These are phyloP conservation scores for Globisporangium megalacanthum DNA, from an alignment of 352 stramenopile genomes.

Conservation along the genomic window DNA sequence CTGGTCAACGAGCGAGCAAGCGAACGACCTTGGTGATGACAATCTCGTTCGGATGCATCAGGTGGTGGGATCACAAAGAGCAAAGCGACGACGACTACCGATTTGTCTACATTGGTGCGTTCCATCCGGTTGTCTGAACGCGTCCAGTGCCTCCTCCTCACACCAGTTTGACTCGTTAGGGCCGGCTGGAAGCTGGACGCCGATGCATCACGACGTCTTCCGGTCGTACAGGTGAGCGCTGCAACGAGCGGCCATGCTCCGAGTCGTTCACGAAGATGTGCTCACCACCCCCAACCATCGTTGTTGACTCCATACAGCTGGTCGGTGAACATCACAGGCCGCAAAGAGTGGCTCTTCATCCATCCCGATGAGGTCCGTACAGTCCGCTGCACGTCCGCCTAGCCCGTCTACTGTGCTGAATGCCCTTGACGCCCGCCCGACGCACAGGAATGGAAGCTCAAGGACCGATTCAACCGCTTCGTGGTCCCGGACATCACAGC, in stretches of 20 bases:
- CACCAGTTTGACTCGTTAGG: slow-evolving; percentile 26
- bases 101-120: slow-evolving; percentile 94
- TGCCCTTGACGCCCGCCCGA: too few relatives aligned
- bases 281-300: background rate
- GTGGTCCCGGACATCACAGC: slow-evolving; percentile 47
- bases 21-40: too few relatives aligned
- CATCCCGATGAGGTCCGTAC: slow-evolving; percentile 60
- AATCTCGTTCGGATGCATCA: slow-evolving; percentile 7
- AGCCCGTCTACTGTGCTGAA: too few relatives aligned
- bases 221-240: slow-evolving; percentile 85
- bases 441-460: slow-evolving; percentile 57
- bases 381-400: too few relatives aligned
- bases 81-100: slow-evolving; percentile 86
- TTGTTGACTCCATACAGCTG: slow-evolving; percentile 51
- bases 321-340: slow-evolving; percentile 94
- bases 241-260: too few relatives aligned
- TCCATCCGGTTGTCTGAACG: background rate
- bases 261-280: background rate
- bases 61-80: slow-evolving; percentile 76
- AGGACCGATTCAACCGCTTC: slow-evolving; percentile 57
- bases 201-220: slow-evolving; percentile 95
- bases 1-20: too few relatives aligned
- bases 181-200: slow-evolving; percentile 84
- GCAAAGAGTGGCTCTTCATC: slow-evolving; percentile 93
- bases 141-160: too few relatives aligned